Evolutionary conservation across 208 protist species (phyloP).

Genomic region (Herpetomonas muscarum): DNA sequence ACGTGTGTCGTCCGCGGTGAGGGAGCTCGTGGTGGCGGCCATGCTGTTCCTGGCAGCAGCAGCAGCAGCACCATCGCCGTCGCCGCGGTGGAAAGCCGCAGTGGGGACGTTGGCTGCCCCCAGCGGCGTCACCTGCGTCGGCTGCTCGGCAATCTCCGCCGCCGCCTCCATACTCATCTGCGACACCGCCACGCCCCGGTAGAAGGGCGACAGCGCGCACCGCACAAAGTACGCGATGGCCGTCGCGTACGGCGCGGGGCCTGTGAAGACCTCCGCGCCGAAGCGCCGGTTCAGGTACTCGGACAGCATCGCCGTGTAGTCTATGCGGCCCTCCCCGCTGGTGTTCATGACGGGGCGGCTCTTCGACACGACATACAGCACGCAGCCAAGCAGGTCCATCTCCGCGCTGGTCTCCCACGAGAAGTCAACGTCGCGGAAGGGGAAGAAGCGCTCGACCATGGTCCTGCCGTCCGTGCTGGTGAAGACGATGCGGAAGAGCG

Average conservation of each 20-base stretch:
- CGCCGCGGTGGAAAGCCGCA: slow-evolving; percentile 5
- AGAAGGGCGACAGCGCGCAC: background rate
- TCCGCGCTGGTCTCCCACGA: slow-evolving; percentile 78
- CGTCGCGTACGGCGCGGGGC: slow-evolving; percentile 42
- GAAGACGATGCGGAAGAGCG: slow-evolving; percentile 31
- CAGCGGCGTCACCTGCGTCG: slow-evolving; percentile 10
- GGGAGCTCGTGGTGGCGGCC: background rate
- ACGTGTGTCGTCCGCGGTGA: no score
- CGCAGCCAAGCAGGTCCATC: slow-evolving; percentile 74
- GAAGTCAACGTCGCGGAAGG: slow-evolving; percentile 39
- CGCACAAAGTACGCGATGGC: slow-evolving; percentile 38
- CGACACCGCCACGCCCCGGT: slow-evolving; percentile 2
- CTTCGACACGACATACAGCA: slow-evolving; percentile 54
- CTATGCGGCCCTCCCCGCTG: slow-evolving; percentile 12
- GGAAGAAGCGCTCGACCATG: slow-evolving; percentile 38
- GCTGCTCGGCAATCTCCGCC: slow-evolving; percentile 1
- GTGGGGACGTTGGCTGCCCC: background rate
- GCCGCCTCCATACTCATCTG: background rate
- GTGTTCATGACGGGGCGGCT: slow-evolving; percentile 19
- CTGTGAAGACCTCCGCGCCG: slow-evolving; percentile 28
- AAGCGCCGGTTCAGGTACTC: slow-evolving; percentile 64
- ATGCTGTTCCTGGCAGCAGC: slow-evolving; percentile 3
- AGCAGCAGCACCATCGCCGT: slow-evolving; percentile 6
- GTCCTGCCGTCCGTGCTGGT: slow-evolving; percentile 17
- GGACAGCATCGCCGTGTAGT: slow-evolving; percentile 33